Evolutionary conservation across 495 filamentous ascomycete genomes (phyloP).

Genomic region (Barbatosphaeria neglecta): DNA sequence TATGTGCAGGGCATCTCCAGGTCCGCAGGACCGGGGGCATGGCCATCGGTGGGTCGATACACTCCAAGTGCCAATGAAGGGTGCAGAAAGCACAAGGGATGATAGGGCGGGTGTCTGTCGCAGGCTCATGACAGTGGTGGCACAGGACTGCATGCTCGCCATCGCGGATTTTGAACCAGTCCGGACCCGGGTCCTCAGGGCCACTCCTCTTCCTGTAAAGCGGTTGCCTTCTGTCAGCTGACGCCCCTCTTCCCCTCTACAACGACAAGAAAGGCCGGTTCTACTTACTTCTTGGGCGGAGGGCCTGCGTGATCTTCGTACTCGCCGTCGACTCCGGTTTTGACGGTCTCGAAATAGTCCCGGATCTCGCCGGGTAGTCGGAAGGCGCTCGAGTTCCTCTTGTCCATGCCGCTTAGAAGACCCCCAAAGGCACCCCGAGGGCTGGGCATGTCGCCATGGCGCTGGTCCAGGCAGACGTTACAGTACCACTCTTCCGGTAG

Average conservation of each 20-base stretch:
- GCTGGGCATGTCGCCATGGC: conserved; percentile 20
- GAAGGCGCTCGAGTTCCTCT: conserved; percentile 61
- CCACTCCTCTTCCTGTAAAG: conserved; percentile 40
- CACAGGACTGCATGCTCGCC: conserved; percentile 59
- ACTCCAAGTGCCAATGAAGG: conserved; percentile 82
- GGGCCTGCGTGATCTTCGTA: conserved; percentile 50
- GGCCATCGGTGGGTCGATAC: conserved; percentile 72
- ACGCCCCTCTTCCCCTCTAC: too few species aligned
- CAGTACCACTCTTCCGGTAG: conserved; percentile 78
- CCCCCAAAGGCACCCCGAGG: conserved; percentile 42
- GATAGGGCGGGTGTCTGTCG: conserved; percentile 46
- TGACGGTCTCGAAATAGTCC: conserved; percentile 62
- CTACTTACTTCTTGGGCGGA: conserved; percentile 24
- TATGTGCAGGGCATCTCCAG: conserved; percentile 86
- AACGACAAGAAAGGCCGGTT: too few species aligned
- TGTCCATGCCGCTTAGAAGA: conserved; percentile 47
- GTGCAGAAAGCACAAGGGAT: conserved; percentile 75
- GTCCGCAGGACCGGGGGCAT: conserved; percentile 57
- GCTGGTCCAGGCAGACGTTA: conserved; percentile 48
- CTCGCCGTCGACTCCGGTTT: conserved; percentile 60
- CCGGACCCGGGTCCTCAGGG: conserved; percentile 53
- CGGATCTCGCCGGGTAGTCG: conserved; percentile 54
- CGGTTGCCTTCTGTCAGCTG: conserved; percentile 11
- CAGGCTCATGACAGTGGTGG: conserved; percentile 51
- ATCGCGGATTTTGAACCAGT: conserved; percentile 54